A percentile compares a stretch with the other conserved stretches of the same genome.
Conservation (phyloP, 1,284 basidiomycete species). For the Pseudozyma hubeiensis region DNA sequence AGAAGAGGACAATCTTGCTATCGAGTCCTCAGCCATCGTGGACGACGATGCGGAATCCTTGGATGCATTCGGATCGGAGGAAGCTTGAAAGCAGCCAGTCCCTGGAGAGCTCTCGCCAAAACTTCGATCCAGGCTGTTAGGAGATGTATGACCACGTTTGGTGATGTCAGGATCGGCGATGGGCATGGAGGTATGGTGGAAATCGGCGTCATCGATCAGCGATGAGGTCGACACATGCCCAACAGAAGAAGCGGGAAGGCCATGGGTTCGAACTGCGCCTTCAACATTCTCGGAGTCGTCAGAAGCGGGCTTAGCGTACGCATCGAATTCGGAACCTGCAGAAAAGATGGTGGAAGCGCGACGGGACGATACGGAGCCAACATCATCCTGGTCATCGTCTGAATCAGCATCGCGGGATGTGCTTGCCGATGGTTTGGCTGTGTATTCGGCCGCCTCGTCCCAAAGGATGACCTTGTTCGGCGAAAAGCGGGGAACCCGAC, state of each 20-base stretch:
- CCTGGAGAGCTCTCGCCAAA: slow-evolving; percentile 36
- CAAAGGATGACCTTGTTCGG: slow-evolving; percentile 64
- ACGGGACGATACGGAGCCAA: slow-evolving; percentile 5
- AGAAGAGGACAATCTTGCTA: slow-evolving; percentile 3
- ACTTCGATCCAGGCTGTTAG: slow-evolving; percentile 16
- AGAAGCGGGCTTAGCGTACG: slow-evolving; percentile 15
- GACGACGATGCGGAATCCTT: not conserved
- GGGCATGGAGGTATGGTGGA: not conserved
- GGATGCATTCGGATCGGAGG: not conserved
- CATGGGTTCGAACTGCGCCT: not conserved
- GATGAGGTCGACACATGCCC: slow-evolving; percentile 25
- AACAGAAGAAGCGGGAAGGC: slow-evolving; percentile 9
- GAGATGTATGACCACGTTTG: not conserved
- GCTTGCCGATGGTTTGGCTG: not conserved
- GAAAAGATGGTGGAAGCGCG: slow-evolving; percentile 57
- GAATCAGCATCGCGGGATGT: slow-evolving; percentile 6
- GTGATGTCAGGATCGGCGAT: not conserved
- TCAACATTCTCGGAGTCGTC: not conserved
- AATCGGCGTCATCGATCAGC: slow-evolving; percentile 14
- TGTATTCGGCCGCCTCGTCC: slow-evolving; percentile 56
- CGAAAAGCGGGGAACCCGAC: slow-evolving; percentile 59
- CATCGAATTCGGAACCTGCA: slow-evolving; percentile 47
- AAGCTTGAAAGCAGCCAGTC: slow-evolving; percentile 39
- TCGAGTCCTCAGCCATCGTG: not conserved
- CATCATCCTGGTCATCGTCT: slow-evolving; percentile 18